Percentiles rank a stretch among this genome's conserved stretches.
Conservation (phyloP, 352 stramenopile species). For the Globisporangium ultimum region DNA sequence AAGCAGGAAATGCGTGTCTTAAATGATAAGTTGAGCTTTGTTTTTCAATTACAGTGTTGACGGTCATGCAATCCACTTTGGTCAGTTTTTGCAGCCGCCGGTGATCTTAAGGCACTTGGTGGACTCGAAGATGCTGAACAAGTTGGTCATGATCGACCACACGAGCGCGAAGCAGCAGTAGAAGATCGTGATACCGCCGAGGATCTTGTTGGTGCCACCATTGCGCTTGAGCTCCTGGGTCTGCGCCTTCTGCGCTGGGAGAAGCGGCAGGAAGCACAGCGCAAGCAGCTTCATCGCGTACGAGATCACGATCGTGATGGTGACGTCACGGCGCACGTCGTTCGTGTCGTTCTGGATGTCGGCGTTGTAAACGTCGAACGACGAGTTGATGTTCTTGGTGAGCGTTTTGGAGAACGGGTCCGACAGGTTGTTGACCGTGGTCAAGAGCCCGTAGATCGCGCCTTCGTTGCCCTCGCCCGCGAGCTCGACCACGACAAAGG, state of each 20-base stretch:
- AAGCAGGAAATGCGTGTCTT: too few relatives aligned
- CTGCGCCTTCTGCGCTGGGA: constrained; percentile 23
- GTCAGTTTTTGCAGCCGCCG: constrained; percentile 8
- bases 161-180: constrained; percentile 18
- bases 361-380: constrained; percentile 17
- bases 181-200: constrained; percentile 15
- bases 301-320: constrained; percentile 22
- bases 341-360: constrained; percentile 16
- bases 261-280: constrained; percentile 16
- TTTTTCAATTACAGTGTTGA: neutral
- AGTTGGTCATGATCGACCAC: constrained; percentile 18
- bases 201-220: constrained; percentile 12
- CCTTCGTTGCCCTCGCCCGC: constrained; percentile 26
- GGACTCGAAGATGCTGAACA: constrained; percentile 19
- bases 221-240: constrained; percentile 24
- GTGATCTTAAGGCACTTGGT: constrained; percentile 15
- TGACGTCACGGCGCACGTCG: constrained; percentile 21
- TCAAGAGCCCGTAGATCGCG: constrained; percentile 27
- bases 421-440: constrained; percentile 24
- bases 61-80: neutral
- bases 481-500: constrained; percentile 25
- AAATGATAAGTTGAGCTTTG: neutral
- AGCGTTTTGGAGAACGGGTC: constrained; percentile 17
- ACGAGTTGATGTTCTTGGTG: constrained; percentile 19
- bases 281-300: constrained; percentile 22